Base-by-base conservation (phyloP, 768 basidiomycete species). In the Russula griseocarnosa region DNA sequence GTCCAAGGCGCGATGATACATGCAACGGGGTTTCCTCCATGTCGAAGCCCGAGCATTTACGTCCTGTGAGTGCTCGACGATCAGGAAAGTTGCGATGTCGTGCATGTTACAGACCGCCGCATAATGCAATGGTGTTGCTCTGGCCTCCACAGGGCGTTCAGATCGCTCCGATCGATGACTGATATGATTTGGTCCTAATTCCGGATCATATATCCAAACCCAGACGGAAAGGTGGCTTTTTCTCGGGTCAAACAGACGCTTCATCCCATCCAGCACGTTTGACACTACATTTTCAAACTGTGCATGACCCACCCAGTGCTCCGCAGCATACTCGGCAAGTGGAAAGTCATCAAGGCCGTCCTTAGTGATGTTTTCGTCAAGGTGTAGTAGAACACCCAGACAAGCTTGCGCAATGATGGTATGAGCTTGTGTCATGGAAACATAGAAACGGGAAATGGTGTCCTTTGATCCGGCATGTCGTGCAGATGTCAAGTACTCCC, bases 401-500 rank as follows among this genome's bases (percentile, higher is more conserved):
- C 49, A 62, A 16, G 55, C 55, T 36, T 57, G 38, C 0, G 55
- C 61, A 14, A 62, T n/a, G 7, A 51, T 44, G 0, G 38, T 26
- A 42, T 62, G 61, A 13, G 61, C 55, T 10, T 34, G 16, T 5
- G n/a, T 46, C 24, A 47, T n/a, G 4, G 22, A 11, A 28, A 62
- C 36, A 6, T 44, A 40, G 30, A 32, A 57, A 16, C 40, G 55
- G 5, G 61, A 58, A 18, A 62, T 9, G 28, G 34, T 10, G 14
- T 10, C 38, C 6, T 14, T 34, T 32, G 26, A 7, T 5, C 1
- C 1, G 47, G 40, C n/a, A 26, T 57, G 61, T 9, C 61, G 55
- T 5, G 18, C 13, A 2, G 61, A 62, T 14, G 49, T 58, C 28
- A 62, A 28, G 38, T 51, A 63, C 18, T 63, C 62, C 36, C 49